phyloP scores from a whole-genome alignment of 108 stramenopile genomes.

The Nannochloropsis granulata region DNA sequence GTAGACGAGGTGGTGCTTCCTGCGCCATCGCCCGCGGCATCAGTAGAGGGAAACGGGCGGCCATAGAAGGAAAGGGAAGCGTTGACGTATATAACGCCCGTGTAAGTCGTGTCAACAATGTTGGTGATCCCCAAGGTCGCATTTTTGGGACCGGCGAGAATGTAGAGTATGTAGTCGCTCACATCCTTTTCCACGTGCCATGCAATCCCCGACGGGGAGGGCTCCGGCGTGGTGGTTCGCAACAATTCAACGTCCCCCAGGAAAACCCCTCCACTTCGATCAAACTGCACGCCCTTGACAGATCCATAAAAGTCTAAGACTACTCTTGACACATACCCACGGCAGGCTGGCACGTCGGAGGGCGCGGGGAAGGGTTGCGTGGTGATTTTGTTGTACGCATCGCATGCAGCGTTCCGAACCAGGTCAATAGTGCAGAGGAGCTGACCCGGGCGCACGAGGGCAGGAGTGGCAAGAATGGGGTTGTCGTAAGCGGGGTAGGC shows the following conservation, averaged over 20 bases:
- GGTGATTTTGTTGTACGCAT: neutral
- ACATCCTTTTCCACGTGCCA: neutral
- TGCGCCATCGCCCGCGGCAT: too few species aligned
- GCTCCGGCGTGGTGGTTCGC: neutral
- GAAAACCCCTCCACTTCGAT: neutral
- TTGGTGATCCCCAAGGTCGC: neutral
- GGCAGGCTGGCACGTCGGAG: neutral
- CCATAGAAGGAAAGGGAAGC: neutral
- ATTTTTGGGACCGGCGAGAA: neutral
- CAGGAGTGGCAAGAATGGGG: neutral
- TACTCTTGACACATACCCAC: neutral
- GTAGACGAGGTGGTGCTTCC: too few species aligned
- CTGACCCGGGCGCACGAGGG: neutral
- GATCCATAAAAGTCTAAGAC: neutral
- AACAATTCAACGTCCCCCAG: neutral
- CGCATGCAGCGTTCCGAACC: neutral
- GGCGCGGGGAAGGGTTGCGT: neutral
- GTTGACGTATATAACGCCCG: neutral
- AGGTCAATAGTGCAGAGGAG: neutral
- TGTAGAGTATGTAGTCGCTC: neutral
- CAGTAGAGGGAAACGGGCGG: neutral
- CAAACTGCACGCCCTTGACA: neutral
- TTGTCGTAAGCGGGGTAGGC: neutral
- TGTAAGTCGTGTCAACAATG: neutral
- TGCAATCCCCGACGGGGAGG: neutral